phyloP scores from a whole-genome alignment of 768 basidiomycete genomes.

The Lentinula boryana region DNA sequence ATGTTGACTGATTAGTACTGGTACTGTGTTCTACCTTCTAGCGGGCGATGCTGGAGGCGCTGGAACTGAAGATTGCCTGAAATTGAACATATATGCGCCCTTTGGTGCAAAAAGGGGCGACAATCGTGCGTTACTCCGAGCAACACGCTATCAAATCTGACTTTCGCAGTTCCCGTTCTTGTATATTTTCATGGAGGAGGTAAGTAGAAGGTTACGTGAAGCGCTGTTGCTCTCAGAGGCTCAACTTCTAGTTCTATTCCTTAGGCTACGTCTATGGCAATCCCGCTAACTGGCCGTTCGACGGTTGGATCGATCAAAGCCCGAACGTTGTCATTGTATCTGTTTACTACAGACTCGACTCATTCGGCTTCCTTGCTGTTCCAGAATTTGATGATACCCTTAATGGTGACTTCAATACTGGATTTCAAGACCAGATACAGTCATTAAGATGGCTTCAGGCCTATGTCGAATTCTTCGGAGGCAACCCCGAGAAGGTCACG shows the following conservation, averaged over 20 bases:
- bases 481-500: constrained; percentile 31
- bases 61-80: constrained; percentile 62
- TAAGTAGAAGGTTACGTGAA: constrained; percentile 6
- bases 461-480: constrained; percentile 32
- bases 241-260: not conserved
- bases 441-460: constrained; percentile 32
- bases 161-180: constrained; percentile 27
- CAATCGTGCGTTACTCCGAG: constrained; percentile 30
- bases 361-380: constrained; percentile 55
- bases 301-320: constrained; percentile 57
- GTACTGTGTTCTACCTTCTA: constrained; percentile 13
- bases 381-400: constrained; percentile 36
- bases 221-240: not conserved
- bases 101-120: constrained; percentile 36
- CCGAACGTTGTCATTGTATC: constrained; percentile 61
- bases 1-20: not conserved
- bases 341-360: constrained; percentile 58
- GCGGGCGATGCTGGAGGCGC: constrained; percentile 55
- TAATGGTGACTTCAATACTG: constrained; percentile 46
- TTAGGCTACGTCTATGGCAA: constrained; percentile 54
- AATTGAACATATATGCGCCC: constrained; percentile 61
- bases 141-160: not conserved
- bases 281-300: constrained; percentile 61
- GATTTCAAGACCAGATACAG: constrained; percentile 48
- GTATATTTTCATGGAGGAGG: constrained; percentile 48